phyloP scores from a whole-genome alignment of 108 stramenopile genomes.

The Nannochloropsis gaditana region DNA sequence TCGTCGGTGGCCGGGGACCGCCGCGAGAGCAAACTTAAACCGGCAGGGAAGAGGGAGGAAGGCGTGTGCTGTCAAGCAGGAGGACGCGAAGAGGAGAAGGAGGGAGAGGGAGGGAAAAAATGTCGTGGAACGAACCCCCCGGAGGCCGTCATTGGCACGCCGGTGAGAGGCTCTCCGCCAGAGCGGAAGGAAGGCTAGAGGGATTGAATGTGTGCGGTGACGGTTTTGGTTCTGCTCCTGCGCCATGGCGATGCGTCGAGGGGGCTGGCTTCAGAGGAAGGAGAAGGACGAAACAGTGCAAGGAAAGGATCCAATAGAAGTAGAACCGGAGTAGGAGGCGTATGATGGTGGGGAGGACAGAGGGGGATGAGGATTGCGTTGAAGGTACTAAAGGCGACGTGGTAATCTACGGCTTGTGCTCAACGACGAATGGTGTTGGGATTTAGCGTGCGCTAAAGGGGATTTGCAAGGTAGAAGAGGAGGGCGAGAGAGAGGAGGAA shows the following conservation, averaged over 20 bases:
- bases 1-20: too few relatives aligned
- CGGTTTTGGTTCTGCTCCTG: not conserved
- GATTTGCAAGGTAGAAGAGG: too few relatives aligned
- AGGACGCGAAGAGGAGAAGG: not conserved
- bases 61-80: not conserved
- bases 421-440: too few relatives aligned
- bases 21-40: not conserved
- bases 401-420: too few relatives aligned
- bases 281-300: not conserved
- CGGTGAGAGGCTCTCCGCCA: slow-evolving; percentile 7
- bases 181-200: too few relatives aligned
- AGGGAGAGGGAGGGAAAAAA: not conserved
- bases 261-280: slow-evolving; percentile 6
- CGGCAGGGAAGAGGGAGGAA: not conserved
- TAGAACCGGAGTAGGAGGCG: not conserved
- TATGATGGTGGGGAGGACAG: not conserved
- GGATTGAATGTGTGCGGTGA: too few relatives aligned
- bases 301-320: not conserved
- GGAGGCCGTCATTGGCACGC: not conserved
- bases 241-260: not conserved
- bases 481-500: too few relatives aligned
- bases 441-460: too few relatives aligned
- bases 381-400: too few relatives aligned
- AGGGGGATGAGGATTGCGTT: too few relatives aligned
- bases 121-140: not conserved